phyloP scores from a whole-genome alignment of 805 yeast genomes.

The Candida sithepensis region DNA sequence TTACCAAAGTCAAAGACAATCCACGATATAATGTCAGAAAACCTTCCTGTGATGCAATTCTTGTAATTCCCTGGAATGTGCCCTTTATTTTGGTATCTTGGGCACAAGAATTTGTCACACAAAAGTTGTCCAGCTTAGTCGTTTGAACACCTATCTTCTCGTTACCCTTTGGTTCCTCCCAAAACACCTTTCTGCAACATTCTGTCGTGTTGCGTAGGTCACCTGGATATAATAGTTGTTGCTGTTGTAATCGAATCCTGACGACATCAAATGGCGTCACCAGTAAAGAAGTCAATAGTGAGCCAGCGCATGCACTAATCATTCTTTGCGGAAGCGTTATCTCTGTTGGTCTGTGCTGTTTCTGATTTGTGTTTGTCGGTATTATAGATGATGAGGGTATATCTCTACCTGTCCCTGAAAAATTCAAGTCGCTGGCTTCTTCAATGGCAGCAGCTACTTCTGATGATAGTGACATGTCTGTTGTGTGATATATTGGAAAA shows the following conservation, averaged over 20 bases:
- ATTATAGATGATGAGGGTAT: not conserved
- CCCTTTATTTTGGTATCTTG: conserved; percentile 48
- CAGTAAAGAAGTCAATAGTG: conserved; percentile 65
- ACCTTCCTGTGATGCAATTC: conserved; percentile 74
- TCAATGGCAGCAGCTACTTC: conserved; percentile 39
- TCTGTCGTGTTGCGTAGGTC: conserved; percentile 22
- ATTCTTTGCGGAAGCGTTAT: conserved; percentile 58
- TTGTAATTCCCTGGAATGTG: conserved; percentile 68
- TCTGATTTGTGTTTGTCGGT: not conserved
- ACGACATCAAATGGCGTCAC: conserved; percentile 84
- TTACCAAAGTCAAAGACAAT: conserved; percentile 69
- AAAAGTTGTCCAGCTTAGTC: conserved; percentile 27
- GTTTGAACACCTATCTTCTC: not conserved
- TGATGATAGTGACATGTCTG: conserved; percentile 33
- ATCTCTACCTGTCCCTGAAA: not conserved
- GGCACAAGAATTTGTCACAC: conserved; percentile 39
- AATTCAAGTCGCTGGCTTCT: conserved; percentile 23
- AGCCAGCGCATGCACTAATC: conserved; percentile 77
- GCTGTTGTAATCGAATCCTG: conserved; percentile 73
- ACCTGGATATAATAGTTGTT: conserved; percentile 50
- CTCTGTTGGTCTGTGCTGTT: not conserved
- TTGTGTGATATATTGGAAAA: not conserved
- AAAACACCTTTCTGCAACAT: conserved; percentile 38
- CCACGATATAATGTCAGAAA: conserved; percentile 83
- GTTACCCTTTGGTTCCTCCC: conserved; percentile 22